Conservation (phyloP, 2,329 filamentous ascomycete species). For the Diaporthe amygdali region DNA sequence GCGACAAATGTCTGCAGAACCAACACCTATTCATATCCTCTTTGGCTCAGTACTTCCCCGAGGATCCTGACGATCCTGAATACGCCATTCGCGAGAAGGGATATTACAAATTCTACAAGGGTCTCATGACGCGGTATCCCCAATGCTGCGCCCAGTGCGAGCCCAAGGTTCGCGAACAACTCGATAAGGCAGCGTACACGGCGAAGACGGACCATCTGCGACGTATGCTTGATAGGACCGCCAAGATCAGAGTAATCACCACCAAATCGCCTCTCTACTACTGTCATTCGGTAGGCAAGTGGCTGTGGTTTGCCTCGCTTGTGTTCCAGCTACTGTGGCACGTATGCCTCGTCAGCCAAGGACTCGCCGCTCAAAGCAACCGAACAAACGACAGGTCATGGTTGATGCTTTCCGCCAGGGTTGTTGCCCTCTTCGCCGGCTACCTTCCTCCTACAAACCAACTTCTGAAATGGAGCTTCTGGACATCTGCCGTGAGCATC, state of each 20-base stretch:
- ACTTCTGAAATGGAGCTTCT: constrained; percentile 53
- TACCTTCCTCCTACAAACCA: constrained; percentile 46
- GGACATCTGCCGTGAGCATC: constrained; percentile 54
- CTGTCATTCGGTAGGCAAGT: constrained; percentile 46
- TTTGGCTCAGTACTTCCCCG: constrained; percentile 79
- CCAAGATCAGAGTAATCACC: constrained; percentile 47
- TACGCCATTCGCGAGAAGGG: constrained; percentile 72
- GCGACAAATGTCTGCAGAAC: constrained; percentile 84
- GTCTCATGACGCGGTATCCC: constrained; percentile 83
- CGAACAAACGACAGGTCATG: constrained; percentile 30
- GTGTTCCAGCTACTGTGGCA: constrained; percentile 58
- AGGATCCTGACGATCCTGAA: constrained; percentile 67
- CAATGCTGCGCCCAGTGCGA: constrained; percentile 86
- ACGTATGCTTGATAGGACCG: constrained; percentile 73
- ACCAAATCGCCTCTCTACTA: constrained; percentile 47
- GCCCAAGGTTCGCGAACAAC: constrained; percentile 71
- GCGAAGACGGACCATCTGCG: constrained; percentile 83
- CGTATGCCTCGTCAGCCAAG: constrained; percentile 36
- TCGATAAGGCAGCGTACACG: constrained; percentile 76
- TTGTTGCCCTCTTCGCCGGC: constrained; percentile 35
- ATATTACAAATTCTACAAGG: constrained; percentile 72
- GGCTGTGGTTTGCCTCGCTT: constrained; percentile 55
- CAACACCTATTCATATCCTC: constrained; percentile 80
- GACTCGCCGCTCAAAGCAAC: constrained; percentile 24
- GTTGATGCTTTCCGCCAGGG: constrained; percentile 13